phyloP scores from a whole-genome alignment of 441 rosid species.

The Croton setiger region DNA sequence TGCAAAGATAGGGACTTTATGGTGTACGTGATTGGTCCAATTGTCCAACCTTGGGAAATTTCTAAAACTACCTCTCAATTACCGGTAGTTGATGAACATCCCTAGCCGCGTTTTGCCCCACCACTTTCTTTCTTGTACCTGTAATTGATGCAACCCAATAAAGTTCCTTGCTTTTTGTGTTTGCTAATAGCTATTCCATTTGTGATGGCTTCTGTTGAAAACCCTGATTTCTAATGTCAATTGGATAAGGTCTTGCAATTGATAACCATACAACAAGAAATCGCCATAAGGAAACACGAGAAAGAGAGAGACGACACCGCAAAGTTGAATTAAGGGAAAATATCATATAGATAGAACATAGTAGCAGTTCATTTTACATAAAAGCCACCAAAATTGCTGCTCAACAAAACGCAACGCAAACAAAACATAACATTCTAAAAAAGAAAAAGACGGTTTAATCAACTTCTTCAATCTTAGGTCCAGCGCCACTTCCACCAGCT shows the following conservation, averaged over 20 bases:
- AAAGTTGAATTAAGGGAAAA: background rate
- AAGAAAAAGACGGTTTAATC: conserved; percentile 32
- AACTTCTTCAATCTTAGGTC: conserved; percentile 79
- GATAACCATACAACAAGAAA: no score
- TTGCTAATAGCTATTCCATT: background rate
- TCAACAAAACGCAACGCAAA: background rate
- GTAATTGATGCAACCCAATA: background rate
- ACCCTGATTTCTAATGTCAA: background rate
- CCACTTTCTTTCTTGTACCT: background rate
- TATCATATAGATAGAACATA: no score
- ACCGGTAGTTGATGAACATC: background rate
- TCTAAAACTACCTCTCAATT: background rate
- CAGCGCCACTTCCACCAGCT: conserved; percentile 30
- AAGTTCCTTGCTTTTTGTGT: background rate
- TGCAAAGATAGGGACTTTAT: background rate
- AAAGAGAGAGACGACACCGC: background rate
- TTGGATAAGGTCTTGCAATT: background rate
- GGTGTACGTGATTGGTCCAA: background rate
- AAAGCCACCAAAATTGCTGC: background rate
- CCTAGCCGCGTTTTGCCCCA: background rate
- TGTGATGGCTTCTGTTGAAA: background rate
- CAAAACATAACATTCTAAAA: background rate
- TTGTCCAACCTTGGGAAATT: background rate
- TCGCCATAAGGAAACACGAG: no score
- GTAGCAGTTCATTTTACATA: background rate